Evolutionary conservation across 179 eudicot genomes (phyloP).

Genomic region (Sideroxylon spinosum): DNA sequence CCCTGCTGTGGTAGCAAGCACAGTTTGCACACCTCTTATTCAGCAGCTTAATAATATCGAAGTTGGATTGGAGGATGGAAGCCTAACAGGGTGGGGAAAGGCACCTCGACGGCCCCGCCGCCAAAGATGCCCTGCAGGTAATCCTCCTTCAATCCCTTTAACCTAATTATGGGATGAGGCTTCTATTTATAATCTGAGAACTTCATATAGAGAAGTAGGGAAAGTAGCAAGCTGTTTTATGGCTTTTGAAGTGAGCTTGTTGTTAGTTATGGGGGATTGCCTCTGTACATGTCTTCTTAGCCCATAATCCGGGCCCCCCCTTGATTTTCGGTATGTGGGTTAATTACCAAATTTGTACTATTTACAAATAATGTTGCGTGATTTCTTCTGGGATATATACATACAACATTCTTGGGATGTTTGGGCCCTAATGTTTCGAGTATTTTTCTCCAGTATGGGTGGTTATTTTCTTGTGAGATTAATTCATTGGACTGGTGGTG

Average conservation of each 20-base stretch:
- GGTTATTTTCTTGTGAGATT: not conserved
- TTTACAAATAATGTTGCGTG: constrained; percentile 39
- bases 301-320: constrained; percentile 37
- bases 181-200: constrained; percentile 15
- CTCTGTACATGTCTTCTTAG: constrained; percentile 48
- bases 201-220: constrained; percentile 14
- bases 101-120: constrained; percentile 83
- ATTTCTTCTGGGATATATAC: constrained; percentile 30
- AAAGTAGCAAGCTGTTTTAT: constrained; percentile 17
- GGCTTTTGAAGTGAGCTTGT: constrained; percentile 26
- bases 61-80: constrained; percentile 55
- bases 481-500: not conserved
- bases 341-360: constrained; percentile 29
- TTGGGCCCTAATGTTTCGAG: not conserved
- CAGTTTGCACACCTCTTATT: constrained; percentile 26
- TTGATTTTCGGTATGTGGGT: constrained; percentile 21
- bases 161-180: constrained; percentile 23
- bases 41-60: constrained; percentile 40
- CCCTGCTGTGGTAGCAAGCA: constrained; percentile 13
- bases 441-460: not conserved
- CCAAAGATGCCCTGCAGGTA: constrained; percentile 73
- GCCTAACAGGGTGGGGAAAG: constrained; percentile 89
- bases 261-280: constrained; percentile 30
- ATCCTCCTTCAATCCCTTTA: constrained; percentile 39
- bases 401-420: constrained; percentile 3